A percentile compares a stretch with the other conserved stretches of the same genome.
These are phyloP conservation scores for Penicillium pancosmium DNA, from an alignment of 495 filamentous ascomycete genomes.

Conservation along the genomic window DNA sequence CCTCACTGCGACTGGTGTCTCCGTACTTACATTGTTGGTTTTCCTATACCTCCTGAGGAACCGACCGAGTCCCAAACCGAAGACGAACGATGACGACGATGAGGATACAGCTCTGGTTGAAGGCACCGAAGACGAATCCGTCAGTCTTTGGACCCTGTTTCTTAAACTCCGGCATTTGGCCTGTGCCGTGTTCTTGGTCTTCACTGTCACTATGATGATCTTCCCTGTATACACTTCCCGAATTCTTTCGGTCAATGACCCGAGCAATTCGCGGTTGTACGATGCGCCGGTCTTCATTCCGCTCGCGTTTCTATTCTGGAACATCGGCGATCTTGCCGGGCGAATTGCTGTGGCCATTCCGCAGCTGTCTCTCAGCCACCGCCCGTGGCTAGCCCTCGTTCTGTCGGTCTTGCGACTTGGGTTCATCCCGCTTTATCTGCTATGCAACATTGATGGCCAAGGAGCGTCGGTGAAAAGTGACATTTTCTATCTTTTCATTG, in stretches of 20 bases:
- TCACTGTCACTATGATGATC: conserved; percentile 79
- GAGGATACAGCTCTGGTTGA: conserved; percentile 18
- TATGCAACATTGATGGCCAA: conserved; percentile 79
- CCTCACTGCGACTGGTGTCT: conserved; percentile 76
- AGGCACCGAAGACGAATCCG: conserved; percentile 42
- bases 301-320: conserved; percentile 92
- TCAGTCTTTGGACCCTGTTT: conserved; percentile 69
- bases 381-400: conserved; percentile 65
- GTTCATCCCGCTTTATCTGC: conserved; percentile 83
- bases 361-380: conserved; percentile 58
- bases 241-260: conserved; percentile 68
- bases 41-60: conserved; percentile 60
- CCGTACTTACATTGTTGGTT: conserved; percentile 55
- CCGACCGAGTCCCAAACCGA: conserved; percentile 33
- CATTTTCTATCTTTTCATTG: conserved; percentile 80
- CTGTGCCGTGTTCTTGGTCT: conserved; percentile 72
- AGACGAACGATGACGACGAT: conserved; percentile 16
- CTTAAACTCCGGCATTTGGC: conserved; percentile 74
- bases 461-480: conserved; percentile 76
- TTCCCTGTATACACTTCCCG: conserved; percentile 90
- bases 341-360: conserved; percentile 70
- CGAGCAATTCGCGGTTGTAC: conserved; percentile 60
- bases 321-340: conserved; percentile 80
- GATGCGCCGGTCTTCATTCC: conserved; percentile 80
- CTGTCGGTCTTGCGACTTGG: conserved; percentile 61